Evolutionary conservation across 2,329 filamentous ascomycete genomes (phyloP), one percentile per base, ranked within the genome.

Genomic region (Colletotrichum simmondsii): DNA sequence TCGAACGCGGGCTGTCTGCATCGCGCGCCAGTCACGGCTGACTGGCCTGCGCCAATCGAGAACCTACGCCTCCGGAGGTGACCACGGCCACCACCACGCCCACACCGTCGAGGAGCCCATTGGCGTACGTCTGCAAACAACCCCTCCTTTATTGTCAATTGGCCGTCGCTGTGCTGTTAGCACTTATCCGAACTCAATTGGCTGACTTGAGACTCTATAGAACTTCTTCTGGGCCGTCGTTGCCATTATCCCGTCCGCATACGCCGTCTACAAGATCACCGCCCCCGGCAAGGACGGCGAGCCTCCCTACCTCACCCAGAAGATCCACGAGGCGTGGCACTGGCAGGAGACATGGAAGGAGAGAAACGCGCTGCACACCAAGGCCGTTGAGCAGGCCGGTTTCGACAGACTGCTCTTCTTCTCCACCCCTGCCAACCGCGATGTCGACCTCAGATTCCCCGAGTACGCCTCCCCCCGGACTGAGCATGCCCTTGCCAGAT

Each of bases 361-460:
- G 75, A 87, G 87, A 80, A 90, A 90, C 79, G 79, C 84, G 32
- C 79, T 89, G 66, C 88, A 88, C 80, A 87, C 87, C 53, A 84
- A 85, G 68, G 80, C 85, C 26, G 77, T 87, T 75, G 86, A 91
- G 79, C 88, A 90, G 83, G 89, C 89, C 57, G 87, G 87, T 56
- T 87, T 84, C 78, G 89, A 91, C 82, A 87, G 86, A 78, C 87
- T 90, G 76, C 83, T 91, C 64, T 86, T 91, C 76, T 80, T 85
- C 76, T 83, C 87, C 76, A 82, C 80, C 66, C 52, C 53, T 22
- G 80, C 79, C 46, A 78, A 82, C 76, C 84, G 84, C 79, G 85
- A 84, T 79, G 81, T 88, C 76, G 88, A 91, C 74, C 84, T 91
- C 75, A 85, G 86, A 76, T 89, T 82, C 75, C 89, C 89, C 57